Conservation (phyloP, 2,329 filamentous ascomycete genomes). For the Juglanconis juglandina region DNA sequence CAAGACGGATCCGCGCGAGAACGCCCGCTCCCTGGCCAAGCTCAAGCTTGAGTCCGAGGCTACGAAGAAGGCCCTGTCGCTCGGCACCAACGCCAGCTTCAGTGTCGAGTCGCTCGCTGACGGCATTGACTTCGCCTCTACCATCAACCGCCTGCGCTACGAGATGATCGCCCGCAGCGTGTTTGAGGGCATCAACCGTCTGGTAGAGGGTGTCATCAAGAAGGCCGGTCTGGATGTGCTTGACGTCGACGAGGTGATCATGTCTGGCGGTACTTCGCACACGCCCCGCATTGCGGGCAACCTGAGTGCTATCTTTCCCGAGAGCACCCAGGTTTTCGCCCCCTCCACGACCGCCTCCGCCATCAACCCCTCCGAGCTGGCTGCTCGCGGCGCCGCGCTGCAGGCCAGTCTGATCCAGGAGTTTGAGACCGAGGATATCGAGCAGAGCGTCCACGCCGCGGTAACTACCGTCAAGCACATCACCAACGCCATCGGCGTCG, state of each 20-base stretch:
- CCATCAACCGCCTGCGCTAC: conserved; percentile 89
- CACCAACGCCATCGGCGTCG: conserved; percentile 80
- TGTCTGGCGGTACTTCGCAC: conserved; percentile 88
- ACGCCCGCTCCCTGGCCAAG: conserved; percentile 81
- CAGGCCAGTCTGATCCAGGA: conserved; percentile 93
- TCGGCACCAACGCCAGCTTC: conserved; percentile 85
- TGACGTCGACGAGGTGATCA: conserved; percentile 91
- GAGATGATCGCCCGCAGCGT: conserved; percentile 85
- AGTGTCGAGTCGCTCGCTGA: conserved; percentile 88
- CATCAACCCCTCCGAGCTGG: conserved; percentile 90
- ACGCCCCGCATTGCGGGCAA: conserved; percentile 88
- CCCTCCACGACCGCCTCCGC: conserved; percentile 74
- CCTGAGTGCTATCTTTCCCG: conserved; percentile 75
- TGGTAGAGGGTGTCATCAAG: conserved; percentile 80
- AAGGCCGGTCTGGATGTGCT: conserved; percentile 91
- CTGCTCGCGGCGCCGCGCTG: conserved; percentile 86
- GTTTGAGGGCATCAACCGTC: conserved; percentile 80
- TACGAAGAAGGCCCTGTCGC: conserved; percentile 85
- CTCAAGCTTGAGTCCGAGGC: conserved; percentile 86
- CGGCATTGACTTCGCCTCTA: conserved; percentile 85
- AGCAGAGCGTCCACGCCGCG: conserved; percentile 91
- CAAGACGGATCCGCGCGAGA: conserved; percentile 79
- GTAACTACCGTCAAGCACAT: conserved; percentile 94
- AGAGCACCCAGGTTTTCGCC: conserved; percentile 72
- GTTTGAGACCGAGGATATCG: conserved; percentile 89